Base-by-base conservation (phyloP, 257 asterid genomes). In the Perilla frutescens region DNA sequence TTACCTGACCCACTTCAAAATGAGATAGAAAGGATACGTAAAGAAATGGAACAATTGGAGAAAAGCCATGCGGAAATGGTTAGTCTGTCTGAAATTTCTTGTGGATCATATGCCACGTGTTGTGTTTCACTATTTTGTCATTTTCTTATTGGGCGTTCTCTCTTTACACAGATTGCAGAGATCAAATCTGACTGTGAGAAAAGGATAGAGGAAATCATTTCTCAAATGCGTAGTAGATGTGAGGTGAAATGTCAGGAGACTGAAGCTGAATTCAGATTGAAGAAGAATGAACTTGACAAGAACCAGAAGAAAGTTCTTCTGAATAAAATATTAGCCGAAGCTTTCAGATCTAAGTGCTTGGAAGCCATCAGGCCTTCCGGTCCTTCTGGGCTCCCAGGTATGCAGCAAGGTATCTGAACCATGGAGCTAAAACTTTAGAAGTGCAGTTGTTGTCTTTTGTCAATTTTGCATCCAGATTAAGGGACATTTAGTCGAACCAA, bases 271-370 rank as follows among this genome's bases (percentile, higher is more conserved):
- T 79, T 68, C 74, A 73, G 70, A 69, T 47, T 50, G 72, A 88
- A 83, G 64, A 83, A 59, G 76, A 71, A 73, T 32, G 89, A 81
- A 76, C 80, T 78, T 54, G 96, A 90, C 68, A 70, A 41, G 66
- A 84, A 73, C 57, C 80, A 64, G 67, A 75, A 66, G 47, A 83
- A 58, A 84, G 85, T 88, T 83, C 75, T 70, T 47, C 82, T 85
- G 87, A 87, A 91, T 81, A 87, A 80, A 84, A 75, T 84, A 60
- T 84, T 93, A 74, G 96, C 97, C 1, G 90, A 87, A 53, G 91
- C 86, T 58, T 85, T 89, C 78, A 84, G 91, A 80, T 78, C 87
- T 14, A 91, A 91, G 87, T 91, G 97, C 76, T 45, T 80, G 81
- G 90, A 87, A 74, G 77, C 75, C 75, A 80, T 20, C 26, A 20